Evolutionary conservation across 2,329 filamentous ascomycete species (phyloP), one percentile per base, ranked within the genome.

Genomic region (Hirsutella minnesotensis): DNA sequence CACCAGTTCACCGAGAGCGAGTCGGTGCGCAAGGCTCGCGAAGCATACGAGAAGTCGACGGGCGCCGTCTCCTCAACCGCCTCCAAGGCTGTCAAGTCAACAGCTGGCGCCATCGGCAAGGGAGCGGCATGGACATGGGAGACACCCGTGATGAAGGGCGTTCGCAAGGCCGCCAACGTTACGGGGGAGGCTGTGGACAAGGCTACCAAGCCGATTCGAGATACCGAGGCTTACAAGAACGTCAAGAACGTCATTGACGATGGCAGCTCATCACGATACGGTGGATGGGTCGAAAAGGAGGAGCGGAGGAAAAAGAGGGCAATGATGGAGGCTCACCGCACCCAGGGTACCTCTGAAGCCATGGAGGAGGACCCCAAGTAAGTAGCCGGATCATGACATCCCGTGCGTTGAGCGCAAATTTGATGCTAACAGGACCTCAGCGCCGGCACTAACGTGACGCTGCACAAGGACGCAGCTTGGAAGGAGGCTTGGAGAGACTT

Each of bases 401-500:
- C 20, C 20, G 20, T 29, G 27, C 18, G 39, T 9, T 5, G 13
- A 4, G 35, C 4, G 20, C 16, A 16, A 3, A 5, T 27, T 24
- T 35, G 22, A 36, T 15, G 8, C 16, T 29, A 12, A 42, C 24
- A 4, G 45, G 34, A n/a, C 16, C 4, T 22, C 51, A 95, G 92
- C 45, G 92, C 92, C 46, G 92, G 92, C 46, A 95, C 89, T 44
- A 94, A 94, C 58, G 70, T 98, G 39, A 96, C 90, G 1, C 62
- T 98, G 1, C 92, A 98, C 73, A 98, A 98, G 66, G 92, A 98
- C 54, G 82, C 92, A 13, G 86, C 85, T 19, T 96, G 90, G 87
- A 95, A 95, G 67, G 90, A 96, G 63, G 87, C 88, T n/a, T 98
- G 92, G 92, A 79, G 83, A 55, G 85, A 92, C 41, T 98, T 96